These are phyloP conservation scores for Cardamine occulta DNA, from an alignment of 345 rosid genomes.

Conservation along the genomic window DNA sequence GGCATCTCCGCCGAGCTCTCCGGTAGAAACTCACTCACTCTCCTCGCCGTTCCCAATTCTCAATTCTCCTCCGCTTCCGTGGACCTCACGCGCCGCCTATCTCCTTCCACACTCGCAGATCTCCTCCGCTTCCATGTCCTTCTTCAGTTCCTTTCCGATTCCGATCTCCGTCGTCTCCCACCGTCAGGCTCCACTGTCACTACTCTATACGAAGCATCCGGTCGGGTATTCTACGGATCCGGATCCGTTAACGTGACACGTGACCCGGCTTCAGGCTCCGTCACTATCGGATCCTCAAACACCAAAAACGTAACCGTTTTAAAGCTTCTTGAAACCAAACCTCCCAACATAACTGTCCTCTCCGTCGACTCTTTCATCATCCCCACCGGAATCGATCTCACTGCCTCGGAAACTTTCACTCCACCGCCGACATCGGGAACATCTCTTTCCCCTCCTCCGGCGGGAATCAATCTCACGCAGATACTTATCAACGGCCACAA, in stretches of 20 bases:
- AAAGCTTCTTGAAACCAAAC: constrained; percentile 54
- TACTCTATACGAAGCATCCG: constrained; percentile 43
- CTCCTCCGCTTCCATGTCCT: constrained; percentile 88
- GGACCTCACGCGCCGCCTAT: constrained; percentile 68
- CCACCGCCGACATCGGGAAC: constrained; percentile 35
- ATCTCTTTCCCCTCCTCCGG: constrained; percentile 37
- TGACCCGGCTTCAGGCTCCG: constrained; percentile 50
- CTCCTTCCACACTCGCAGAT: constrained; percentile 73
- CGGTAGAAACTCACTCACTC: constrained; percentile 66
- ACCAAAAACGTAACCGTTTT: constrained; percentile 63
- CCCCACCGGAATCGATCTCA: constrained; percentile 70
- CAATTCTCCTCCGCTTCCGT: constrained; percentile 52
- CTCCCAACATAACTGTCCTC: constrained; percentile 74
- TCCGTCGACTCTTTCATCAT: constrained; percentile 65
- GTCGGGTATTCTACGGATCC: constrained; percentile 49
- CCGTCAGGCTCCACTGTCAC: constrained; percentile 45
- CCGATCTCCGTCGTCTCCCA: constrained; percentile 67
- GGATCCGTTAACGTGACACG: constrained; percentile 83
- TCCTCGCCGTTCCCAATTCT: constrained; percentile 81
- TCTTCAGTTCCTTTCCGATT: constrained; percentile 69
- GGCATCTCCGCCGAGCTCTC: constrained; percentile 61
- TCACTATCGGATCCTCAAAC: constrained; percentile 55
- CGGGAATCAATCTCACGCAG: constrained; percentile 73
- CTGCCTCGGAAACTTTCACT: constrained; percentile 72
- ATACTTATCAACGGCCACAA: constrained; percentile 78